A percentile compares a stretch with the other conserved stretches of the same genome.
phyloP scores from a whole-genome alignment of 345 rosid species.

The Abelmoschus esculentus region DNA sequence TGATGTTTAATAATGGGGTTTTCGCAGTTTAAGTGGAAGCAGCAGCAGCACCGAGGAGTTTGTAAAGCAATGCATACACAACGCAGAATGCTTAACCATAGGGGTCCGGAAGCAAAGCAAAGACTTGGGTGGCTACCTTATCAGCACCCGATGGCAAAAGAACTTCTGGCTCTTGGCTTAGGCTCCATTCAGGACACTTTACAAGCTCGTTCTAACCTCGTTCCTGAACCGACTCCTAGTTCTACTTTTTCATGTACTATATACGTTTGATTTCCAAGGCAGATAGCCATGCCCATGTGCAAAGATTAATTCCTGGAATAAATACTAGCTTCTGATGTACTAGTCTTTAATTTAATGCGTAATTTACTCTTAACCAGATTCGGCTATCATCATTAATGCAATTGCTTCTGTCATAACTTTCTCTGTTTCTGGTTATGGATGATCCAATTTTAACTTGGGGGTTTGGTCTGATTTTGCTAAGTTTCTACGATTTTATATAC shows the following conservation, averaged over 20 bases:
- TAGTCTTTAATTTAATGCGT: background rate
- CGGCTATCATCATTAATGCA: too few relatives aligned
- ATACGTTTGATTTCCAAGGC: background rate
- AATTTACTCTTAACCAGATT: background rate
- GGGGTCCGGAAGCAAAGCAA: constrained; percentile 92
- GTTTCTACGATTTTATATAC: too few relatives aligned
- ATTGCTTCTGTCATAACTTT: too few relatives aligned
- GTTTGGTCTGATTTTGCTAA: too few relatives aligned
- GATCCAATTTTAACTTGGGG: too few relatives aligned
- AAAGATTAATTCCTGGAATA: background rate
- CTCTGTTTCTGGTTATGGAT: too few relatives aligned
- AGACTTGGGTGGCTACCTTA: constrained; percentile 80
- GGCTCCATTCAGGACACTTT: too few relatives aligned
- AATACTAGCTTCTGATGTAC: background rate
- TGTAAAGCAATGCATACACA: constrained; percentile 71
- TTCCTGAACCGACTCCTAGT: constrained; percentile 11
- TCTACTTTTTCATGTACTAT: background rate
- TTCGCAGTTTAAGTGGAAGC: constrained; percentile 10
- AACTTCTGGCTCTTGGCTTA: constrained; percentile 92
- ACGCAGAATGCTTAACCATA: constrained; percentile 70
- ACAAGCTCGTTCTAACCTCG: too few relatives aligned
- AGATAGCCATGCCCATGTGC: background rate
- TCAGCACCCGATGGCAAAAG: constrained; percentile 89
- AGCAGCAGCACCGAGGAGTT: constrained; percentile 56
- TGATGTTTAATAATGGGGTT: too few relatives aligned